Percentiles rank a stretch among this genome's conserved stretches.
These are phyloP conservation scores for Incumbomyces lentus DNA, from an alignment of 2,329 filamentous ascomycete species.

Conservation along the genomic window DNA sequence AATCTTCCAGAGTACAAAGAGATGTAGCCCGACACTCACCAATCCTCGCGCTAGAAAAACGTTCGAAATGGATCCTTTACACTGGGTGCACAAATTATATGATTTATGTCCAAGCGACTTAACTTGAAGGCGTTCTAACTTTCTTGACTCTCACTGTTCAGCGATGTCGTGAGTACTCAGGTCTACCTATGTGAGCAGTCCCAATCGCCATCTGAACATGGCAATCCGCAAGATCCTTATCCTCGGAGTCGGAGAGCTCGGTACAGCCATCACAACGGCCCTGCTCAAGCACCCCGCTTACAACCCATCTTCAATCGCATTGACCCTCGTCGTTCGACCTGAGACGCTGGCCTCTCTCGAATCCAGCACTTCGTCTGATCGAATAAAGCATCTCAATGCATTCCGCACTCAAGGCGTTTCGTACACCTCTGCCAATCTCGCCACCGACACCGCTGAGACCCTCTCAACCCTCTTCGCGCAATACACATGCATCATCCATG, in stretches of 20 bases:
- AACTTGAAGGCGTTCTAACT: too few species aligned
- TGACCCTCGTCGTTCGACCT: conserved; percentile 47
- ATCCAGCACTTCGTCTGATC: conserved; percentile 22
- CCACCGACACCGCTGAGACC: conserved; percentile 21
- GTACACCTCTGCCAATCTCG: conserved; percentile 39
- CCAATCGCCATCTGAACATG: too few species aligned
- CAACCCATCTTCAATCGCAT: conserved; percentile 23
- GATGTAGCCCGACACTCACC: too few species aligned
- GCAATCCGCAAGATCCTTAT: conserved; percentile 39
- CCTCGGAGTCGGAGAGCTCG: conserved; percentile 58
- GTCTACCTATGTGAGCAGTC: too few species aligned
- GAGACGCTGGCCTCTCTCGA: conserved; percentile 33
- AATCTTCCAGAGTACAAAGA: too few species aligned
- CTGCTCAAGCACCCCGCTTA: conserved; percentile 37
- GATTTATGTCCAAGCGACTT: too few species aligned
- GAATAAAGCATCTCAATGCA: conserved; percentile 13
- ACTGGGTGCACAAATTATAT: too few species aligned
- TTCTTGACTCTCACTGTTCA: too few species aligned
- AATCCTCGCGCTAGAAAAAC: too few species aligned
- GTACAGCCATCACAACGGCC: conserved; percentile 43
- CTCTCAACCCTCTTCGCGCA: conserved; percentile 35
- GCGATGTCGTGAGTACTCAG: too few species aligned
- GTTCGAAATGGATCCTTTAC: too few species aligned
- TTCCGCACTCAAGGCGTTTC: conserved; percentile 31
- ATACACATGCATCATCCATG: conserved; percentile 43